These are phyloP conservation scores for Aspergillus cejpii DNA, from an alignment of 2,329 filamentous ascomycete genomes.

Conservation along the genomic window DNA sequence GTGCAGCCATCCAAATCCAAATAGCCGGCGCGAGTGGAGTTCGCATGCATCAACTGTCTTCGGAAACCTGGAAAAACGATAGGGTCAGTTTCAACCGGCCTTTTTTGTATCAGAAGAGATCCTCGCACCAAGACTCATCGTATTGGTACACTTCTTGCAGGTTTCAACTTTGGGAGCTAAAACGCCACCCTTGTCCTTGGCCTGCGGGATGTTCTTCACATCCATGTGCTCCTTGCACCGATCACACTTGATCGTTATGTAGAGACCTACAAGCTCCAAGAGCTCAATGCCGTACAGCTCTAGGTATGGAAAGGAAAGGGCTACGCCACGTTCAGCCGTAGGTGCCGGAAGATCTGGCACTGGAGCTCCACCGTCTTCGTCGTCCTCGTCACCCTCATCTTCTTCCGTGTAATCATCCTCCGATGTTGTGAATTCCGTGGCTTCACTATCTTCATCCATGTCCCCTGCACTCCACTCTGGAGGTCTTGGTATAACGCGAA, in stretches of 20 bases:
- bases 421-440: constrained; percentile 41
- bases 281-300: constrained; percentile 73
- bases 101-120: too few species aligned
- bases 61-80: constrained; percentile 46
- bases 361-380: constrained; percentile 35
- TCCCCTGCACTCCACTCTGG: constrained; percentile 60
- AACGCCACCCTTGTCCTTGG: constrained; percentile 36
- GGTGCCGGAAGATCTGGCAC: constrained; percentile 33
- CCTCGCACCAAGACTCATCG: constrained; percentile 41
- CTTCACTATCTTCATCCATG: constrained; percentile 32
- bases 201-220: constrained; percentile 58
- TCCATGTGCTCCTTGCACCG: constrained; percentile 71
- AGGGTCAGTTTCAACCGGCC: background rate
- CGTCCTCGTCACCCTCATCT: constrained; percentile 39
- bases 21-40: constrained; percentile 70
- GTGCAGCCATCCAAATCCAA: constrained; percentile 69
- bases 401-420: constrained; percentile 40
- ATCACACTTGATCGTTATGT: constrained; percentile 67
- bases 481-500: constrained; percentile 66
- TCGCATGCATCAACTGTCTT: constrained; percentile 63
- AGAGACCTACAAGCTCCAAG: constrained; percentile 60
- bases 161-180: constrained; percentile 41
- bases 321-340: constrained; percentile 60
- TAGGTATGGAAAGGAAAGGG: constrained; percentile 69
- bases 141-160: constrained; percentile 51